phyloP scores from a whole-genome alignment of 805 yeast genomes.

The Hyphopichia homilentoma region DNA sequence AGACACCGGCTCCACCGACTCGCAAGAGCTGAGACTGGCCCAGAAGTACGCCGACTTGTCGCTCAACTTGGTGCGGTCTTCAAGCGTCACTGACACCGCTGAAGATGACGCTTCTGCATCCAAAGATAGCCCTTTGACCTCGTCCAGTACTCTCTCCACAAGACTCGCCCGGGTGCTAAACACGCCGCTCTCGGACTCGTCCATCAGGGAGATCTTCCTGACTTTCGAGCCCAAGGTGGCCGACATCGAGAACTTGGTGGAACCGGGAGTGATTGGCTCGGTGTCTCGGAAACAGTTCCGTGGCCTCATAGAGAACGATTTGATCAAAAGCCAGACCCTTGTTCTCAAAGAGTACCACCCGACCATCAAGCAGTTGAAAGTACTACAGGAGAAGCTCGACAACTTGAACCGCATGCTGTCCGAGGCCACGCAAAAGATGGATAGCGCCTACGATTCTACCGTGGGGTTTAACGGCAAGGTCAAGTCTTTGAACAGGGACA shows the following conservation, averaged over 20 bases:
- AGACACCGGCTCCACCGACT: constrained; percentile 2
- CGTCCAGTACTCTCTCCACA: constrained; percentile 26
- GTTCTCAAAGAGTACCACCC: constrained; percentile 33
- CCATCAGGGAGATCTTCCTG: constrained; percentile 29
- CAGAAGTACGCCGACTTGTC: constrained; percentile 49
- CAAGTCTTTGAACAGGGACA: constrained; percentile 23
- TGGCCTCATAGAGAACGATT: constrained; percentile 57
- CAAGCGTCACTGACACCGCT: constrained; percentile 5
- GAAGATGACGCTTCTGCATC: constrained; percentile 4
- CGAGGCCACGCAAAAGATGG: constrained; percentile 41
- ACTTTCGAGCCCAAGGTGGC: constrained; percentile 23
- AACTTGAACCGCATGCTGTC: constrained; percentile 15
- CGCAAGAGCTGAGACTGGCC: constrained; percentile 23
- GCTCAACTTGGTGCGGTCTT: constrained; percentile 26
- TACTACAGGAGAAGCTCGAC: constrained; percentile 13
- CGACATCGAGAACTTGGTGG: constrained; percentile 34
- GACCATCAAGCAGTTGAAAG: constrained; percentile 22
- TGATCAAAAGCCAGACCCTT: constrained; percentile 48
- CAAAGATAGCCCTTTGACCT: neutral
- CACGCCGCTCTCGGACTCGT: constrained; percentile 37
- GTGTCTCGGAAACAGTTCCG: constrained; percentile 57
- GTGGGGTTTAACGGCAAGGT: constrained; percentile 21
- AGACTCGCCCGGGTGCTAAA: constrained; percentile 51
- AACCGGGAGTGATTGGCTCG: constrained; percentile 52
- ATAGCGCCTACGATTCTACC: constrained; percentile 18